phyloP scores from a whole-genome alignment of 805 yeast species.

The Spencermartinsiella europaea region DNA sequence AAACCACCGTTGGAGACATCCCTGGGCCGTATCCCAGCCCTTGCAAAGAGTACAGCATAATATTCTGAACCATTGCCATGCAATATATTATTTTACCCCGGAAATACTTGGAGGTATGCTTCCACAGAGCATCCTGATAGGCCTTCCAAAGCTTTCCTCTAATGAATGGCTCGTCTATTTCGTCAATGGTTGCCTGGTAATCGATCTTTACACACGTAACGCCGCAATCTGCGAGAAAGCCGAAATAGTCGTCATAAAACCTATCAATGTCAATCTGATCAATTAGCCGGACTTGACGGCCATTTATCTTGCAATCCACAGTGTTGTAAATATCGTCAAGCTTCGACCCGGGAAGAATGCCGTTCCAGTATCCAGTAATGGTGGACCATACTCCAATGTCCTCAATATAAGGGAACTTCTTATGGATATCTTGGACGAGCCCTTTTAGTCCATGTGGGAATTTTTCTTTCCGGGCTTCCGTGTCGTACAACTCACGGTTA shows the following conservation, averaged over 20 bases:
- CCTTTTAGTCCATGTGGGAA: slow-evolving; percentile 28
- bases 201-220: slow-evolving; percentile 28
- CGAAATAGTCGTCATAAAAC: slow-evolving; percentile 27
- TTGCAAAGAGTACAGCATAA: slow-evolving; percentile 11
- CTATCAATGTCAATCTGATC: slow-evolving; percentile 11
- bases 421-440: slow-evolving; percentile 18
- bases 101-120: slow-evolving; percentile 17
- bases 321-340: slow-evolving; percentile 19
- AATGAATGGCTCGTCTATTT: slow-evolving; percentile 10
- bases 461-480: slow-evolving; percentile 20
- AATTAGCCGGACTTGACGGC: slow-evolving; percentile 2
- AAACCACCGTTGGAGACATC: slow-evolving; percentile 12
- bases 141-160: slow-evolving; percentile 15
- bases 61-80: slow-evolving; percentile 26
- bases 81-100: slow-evolving; percentile 23
- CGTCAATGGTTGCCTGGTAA: slow-evolving; percentile 24
- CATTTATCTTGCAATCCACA: slow-evolving; percentile 4
- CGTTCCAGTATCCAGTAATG: slow-evolving; percentile 29
- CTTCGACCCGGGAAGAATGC: slow-evolving; percentile 23
- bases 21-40: slow-evolving; percentile 5
- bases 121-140: slow-evolving; percentile 24
- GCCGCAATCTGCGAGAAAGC: slow-evolving; percentile 20
- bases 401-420: slow-evolving; percentile 19
- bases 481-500: slow-evolving; percentile 19
- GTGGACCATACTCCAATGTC: slow-evolving; percentile 32